Conservation (phyloP, 345 rosid species). For the Rhizophora apiculata region DNA sequence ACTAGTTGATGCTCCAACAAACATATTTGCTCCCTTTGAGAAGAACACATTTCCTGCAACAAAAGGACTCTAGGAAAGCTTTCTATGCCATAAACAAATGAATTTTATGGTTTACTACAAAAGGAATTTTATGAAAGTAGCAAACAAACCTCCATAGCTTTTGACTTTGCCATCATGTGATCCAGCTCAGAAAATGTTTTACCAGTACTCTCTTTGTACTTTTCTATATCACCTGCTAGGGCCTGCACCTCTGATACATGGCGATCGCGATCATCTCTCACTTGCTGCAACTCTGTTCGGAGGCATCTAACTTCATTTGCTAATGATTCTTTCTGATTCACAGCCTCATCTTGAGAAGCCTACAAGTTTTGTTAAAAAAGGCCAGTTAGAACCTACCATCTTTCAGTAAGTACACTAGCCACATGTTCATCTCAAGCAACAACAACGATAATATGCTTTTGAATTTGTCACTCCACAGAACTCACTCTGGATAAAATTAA, state of each 20-base stretch:
- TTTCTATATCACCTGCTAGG: conserved; percentile 51
- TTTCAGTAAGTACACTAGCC: too few species aligned
- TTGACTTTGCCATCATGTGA: conserved; percentile 48
- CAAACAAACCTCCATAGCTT: conserved; percentile 71
- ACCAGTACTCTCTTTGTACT: conserved; percentile 65
- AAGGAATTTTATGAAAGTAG: too few species aligned
- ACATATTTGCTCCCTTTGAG: conserved; percentile 67
- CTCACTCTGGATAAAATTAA: conserved; percentile 62
- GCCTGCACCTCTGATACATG: conserved; percentile 54
- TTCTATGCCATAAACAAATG: neutral
- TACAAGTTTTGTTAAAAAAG: conserved; percentile 15
- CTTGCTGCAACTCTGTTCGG: conserved; percentile 71
- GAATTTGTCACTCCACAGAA: neutral
- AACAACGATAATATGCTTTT: neutral
- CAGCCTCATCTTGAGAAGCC: conserved; percentile 76
- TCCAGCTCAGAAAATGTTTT: conserved; percentile 67
- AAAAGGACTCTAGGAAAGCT: conserved; percentile 9
- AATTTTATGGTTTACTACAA: too few species aligned
- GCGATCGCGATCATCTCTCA: conserved; percentile 84
- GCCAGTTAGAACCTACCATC: neutral
- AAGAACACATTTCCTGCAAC: conserved; percentile 70
- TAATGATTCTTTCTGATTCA: conserved; percentile 58
- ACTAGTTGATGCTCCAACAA: conserved; percentile 56
- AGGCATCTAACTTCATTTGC: conserved; percentile 62
- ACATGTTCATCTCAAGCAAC: too few species aligned